phyloP scores from a whole-genome alignment of 176 grass and related monocot species.

The Paspalum vaginatum region DNA sequence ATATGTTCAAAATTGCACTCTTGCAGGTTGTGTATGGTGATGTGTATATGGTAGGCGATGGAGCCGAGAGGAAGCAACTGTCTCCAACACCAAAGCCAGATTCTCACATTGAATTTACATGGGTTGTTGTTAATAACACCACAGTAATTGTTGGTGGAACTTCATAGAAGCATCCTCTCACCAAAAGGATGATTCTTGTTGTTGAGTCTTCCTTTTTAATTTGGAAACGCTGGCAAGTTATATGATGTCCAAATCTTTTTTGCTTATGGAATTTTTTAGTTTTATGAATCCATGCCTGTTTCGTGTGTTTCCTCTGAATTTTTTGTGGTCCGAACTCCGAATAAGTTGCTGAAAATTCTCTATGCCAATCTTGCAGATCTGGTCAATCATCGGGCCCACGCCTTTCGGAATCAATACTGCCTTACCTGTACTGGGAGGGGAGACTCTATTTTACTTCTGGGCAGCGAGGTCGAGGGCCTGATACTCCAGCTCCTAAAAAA shows the following conservation, averaged over 20 bases:
- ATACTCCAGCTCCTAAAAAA: constrained; percentile 71
- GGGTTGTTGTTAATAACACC: constrained; percentile 72
- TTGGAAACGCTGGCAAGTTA: constrained; percentile 64
- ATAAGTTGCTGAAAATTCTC: neutral
- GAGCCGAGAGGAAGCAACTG: constrained; percentile 59
- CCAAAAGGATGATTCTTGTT: constrained; percentile 89
- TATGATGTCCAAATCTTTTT: neutral
- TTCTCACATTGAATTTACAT: constrained; percentile 85
- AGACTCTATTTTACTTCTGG: constrained; percentile 91
- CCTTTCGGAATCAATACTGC: constrained; percentile 80
- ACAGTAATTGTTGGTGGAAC: constrained; percentile 77
- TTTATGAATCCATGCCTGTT: neutral
- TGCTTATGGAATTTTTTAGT: neutral
- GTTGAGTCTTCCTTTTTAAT: constrained; percentile 77
- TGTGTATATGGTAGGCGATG: constrained; percentile 72
- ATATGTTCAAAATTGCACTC: neutral
- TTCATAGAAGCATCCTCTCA: constrained; percentile 80
- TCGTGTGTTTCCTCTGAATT: neutral
- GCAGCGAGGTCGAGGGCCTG: constrained; percentile 68
- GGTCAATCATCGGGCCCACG: constrained; percentile 72
- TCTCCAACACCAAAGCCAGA: constrained; percentile 77
- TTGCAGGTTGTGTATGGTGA: constrained; percentile 77
- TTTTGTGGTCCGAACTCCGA: neutral
- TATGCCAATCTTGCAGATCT: constrained; percentile 48
- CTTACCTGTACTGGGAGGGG: constrained; percentile 74